Percentiles rank a stretch among this genome's conserved stretches.
Evolutionary conservation across 768 basidiomycete species (phyloP).

Genomic region (Boletus patriciae): DNA sequence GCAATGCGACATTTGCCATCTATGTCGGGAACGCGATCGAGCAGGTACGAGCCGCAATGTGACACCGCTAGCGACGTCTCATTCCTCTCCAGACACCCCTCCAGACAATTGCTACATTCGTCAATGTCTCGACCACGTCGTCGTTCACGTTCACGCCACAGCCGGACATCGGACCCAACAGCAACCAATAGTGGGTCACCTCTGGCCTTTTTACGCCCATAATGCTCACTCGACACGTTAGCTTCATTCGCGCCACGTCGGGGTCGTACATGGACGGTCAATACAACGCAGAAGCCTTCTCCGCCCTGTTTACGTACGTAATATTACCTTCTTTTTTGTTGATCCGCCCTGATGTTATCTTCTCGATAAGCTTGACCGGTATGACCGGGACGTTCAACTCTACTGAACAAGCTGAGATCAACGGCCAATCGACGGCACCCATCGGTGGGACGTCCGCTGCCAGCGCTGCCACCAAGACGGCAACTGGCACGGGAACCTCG

Average conservation of each 20-base stretch:
- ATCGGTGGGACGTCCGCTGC: slow-evolving; percentile 41
- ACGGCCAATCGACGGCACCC: slow-evolving; percentile 58
- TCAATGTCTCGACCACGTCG: slow-evolving; percentile 52
- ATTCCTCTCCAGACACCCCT: slow-evolving; percentile 47
- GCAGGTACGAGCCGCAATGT: slow-evolving; percentile 47
- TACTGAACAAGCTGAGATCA: slow-evolving; percentile 55
- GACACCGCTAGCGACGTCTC: not conserved
- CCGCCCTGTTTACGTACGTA: slow-evolving; percentile 72
- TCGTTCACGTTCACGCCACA: slow-evolving; percentile 54
- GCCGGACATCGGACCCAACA: slow-evolving; percentile 53
- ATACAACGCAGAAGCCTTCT: slow-evolving; percentile 70
- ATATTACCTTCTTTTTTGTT: no score
- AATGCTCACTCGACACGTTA: slow-evolving; percentile 23
- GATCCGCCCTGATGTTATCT: not conserved
- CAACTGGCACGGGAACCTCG: slow-evolving; percentile 9
- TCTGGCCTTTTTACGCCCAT: not conserved
- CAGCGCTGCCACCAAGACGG: slow-evolving; percentile 11
- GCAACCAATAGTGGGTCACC: slow-evolving; percentile 52
- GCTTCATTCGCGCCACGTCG: slow-evolving; percentile 81
- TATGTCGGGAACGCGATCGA: slow-evolving; percentile 60
- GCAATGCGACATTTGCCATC: slow-evolving; percentile 52
- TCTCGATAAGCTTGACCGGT: slow-evolving; percentile 48
- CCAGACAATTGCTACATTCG: slow-evolving; percentile 47
- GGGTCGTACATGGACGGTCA: slow-evolving; percentile 52
- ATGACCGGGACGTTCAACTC: slow-evolving; percentile 74